Percentiles rank a stretch among this genome's conserved stretches.
Conservation (phyloP, 495 filamentous ascomycete species). For the Penicilliopsis zonata region DNA sequence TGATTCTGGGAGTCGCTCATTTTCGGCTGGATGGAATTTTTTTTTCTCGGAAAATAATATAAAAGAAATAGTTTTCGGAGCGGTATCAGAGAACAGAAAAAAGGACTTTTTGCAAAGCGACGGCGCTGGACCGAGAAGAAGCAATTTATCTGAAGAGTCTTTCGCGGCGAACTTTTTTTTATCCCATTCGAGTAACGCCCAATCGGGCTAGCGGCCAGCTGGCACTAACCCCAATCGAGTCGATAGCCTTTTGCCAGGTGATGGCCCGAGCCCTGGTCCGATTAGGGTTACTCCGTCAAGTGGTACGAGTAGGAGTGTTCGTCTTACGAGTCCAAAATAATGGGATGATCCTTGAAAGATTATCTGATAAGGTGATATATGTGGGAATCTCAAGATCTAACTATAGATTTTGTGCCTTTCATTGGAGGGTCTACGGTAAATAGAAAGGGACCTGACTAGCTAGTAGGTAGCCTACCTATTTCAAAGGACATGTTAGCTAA, state of each 20-base stretch:
- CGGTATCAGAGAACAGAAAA: constrained; percentile 1
- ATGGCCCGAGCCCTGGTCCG: constrained; percentile 4
- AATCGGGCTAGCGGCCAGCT: constrained; percentile 3
- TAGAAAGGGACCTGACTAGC: too few species aligned
- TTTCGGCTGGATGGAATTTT: constrained; percentile 9
- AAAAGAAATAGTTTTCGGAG: constrained; percentile 8
- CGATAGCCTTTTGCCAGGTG: constrained; percentile 10
- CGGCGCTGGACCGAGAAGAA: constrained; percentile 5
- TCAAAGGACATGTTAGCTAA: too few species aligned
- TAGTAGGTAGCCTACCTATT: too few species aligned
- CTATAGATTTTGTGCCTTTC: too few species aligned
- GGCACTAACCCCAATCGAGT: neutral
- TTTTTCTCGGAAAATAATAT: constrained; percentile 3
- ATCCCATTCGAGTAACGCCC: constrained; percentile 10
- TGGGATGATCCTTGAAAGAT: too few species aligned
- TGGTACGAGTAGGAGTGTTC: too few species aligned
- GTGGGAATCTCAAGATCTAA: too few species aligned
- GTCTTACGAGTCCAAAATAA: too few species aligned
- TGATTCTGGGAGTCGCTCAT: constrained; percentile 22
- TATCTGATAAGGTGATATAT: too few species aligned
- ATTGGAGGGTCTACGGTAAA: too few species aligned
- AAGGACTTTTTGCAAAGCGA: constrained; percentile 1
- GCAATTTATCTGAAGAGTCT: constrained; percentile 10
- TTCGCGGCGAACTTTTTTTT: constrained; percentile 24
- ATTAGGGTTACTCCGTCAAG: constrained; percentile 8